phyloP scores from a whole-genome alignment of 2,329 filamentous ascomycete species.

The Beauveria brongniartii region DNA sequence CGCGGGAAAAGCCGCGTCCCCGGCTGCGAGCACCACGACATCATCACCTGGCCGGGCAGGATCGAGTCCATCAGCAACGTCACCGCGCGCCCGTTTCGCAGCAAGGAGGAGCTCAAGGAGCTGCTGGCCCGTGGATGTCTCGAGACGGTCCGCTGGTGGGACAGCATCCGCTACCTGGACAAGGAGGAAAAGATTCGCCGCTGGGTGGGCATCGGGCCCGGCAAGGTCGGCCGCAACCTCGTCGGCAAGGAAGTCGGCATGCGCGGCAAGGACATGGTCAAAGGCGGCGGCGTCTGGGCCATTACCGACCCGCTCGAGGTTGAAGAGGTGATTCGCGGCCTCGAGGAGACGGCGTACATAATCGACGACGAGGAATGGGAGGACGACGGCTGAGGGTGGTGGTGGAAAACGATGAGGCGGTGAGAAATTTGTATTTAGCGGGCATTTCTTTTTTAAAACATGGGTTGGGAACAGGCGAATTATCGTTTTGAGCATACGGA shows the following conservation, averaged over 20 bases:
- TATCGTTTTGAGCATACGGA: background rate
- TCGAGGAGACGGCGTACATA: conserved; percentile 55
- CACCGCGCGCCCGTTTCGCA: conserved; percentile 67
- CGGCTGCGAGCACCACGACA: conserved; percentile 49
- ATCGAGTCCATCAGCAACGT: conserved; percentile 84
- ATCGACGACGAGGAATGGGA: conserved; percentile 39
- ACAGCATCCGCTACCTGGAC: conserved; percentile 83
- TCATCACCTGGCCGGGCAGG: conserved; percentile 65
- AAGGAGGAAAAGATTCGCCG: conserved; percentile 71
- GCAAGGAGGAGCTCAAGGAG: conserved; percentile 67
- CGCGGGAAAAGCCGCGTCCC: conserved; percentile 46
- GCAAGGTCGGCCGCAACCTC: conserved; percentile 86
- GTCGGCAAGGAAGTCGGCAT: conserved; percentile 94
- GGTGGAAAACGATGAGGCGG: background rate
- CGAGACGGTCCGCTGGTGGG: conserved; percentile 94
- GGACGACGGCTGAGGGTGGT: background rate
- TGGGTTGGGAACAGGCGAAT: background rate
- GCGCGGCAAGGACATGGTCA: conserved; percentile 66
- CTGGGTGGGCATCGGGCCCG: conserved; percentile 89
- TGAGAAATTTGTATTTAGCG: conserved; percentile 4
- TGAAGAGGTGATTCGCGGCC: conserved; percentile 55
- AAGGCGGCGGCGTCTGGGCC: conserved; percentile 88
- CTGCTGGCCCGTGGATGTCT: conserved; percentile 72
- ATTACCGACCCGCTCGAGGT: conserved; percentile 74
- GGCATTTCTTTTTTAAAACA: conserved; percentile 1